Evolutionary conservation across 2,329 filamentous ascomycete species (phyloP), one percentile per base, ranked within the genome.

Genomic region (Blumeria graminis): DNA sequence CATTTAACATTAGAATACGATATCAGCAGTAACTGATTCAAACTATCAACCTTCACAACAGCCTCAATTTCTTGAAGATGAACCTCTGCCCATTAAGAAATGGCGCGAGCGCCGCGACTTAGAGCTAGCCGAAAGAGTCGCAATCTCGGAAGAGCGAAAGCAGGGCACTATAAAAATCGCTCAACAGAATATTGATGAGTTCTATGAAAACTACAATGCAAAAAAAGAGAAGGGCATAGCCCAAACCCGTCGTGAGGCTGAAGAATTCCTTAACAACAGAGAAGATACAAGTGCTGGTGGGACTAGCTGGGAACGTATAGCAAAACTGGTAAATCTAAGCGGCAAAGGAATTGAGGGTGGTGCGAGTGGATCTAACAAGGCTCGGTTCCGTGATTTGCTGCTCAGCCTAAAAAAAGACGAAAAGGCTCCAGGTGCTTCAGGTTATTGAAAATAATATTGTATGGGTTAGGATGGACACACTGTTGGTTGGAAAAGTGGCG

Each of bases 161-260:
- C 78, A 80, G 60, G 82, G 90, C 68, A 95, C 88, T 1, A 73
- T 95, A 67, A 81, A 86, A 68, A 87, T 92, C 63, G 92, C 92
- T 10, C 87, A 88, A 67, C 78, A 89, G 68, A 92, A 93, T 69
- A 94, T 98, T 61, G 92, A 98, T 68, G 92, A 95, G 69, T 98
- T 96, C 72, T 98, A 98, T 75, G 89, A 95, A 67, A 95, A 94
- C 71, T 98, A 98, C 75, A 96, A 96, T 74, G 82, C 84, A 70
- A 94, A 95, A 74, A 90, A 92, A 69, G 92, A 98, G 69, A 96
- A 96, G 77, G 80, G 78, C 58, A 83, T 95, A 62, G 76, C 83
- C 22, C 86, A 94, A 73, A 92, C 90, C 57, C 80, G 83, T 65
- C 84, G 85, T 69, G 92, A 98, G 64, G 92, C 90, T 6, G 90